A percentile compares a stretch with the other conserved stretches of the same genome.
phyloP scores from a whole-genome alignment of 805 yeast genomes.

The Saturnispora bothae region DNA sequence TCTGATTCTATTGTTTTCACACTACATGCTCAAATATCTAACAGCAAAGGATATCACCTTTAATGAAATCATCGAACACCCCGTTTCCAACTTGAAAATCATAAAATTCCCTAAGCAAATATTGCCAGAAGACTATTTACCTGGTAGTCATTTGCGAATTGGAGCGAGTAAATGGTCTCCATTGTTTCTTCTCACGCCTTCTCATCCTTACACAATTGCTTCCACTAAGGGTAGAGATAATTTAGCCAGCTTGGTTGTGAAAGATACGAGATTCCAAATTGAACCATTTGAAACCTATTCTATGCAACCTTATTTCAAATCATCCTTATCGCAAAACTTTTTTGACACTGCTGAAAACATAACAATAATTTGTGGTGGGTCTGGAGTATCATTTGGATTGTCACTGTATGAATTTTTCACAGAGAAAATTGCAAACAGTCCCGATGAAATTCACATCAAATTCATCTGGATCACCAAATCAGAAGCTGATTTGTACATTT shows the following conservation, averaged over 20 bases:
- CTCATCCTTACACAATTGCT: conserved; percentile 61
- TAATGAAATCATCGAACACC: conserved; percentile 13
- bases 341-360: conserved; percentile 41
- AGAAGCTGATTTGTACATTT: conserved; percentile 36
- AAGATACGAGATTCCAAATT: conserved; percentile 30
- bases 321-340: conserved; percentile 35
- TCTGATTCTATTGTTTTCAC: conserved; percentile 26
- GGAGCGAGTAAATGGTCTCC: conserved; percentile 29
- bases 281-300: conserved; percentile 27
- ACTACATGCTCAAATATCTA: conserved; percentile 27
- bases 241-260: conserved; percentile 35
- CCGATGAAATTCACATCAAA: conserved; percentile 25
- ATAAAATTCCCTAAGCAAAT: conserved; percentile 14
- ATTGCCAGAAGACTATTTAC: conserved; percentile 22
- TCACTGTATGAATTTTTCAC: conserved; percentile 38
- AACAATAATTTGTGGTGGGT: conserved; percentile 56
- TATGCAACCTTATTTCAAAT: conserved; percentile 30
- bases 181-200: conserved; percentile 40
- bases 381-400: conserved; percentile 58
- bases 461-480: conserved; percentile 47
- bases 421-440: conserved; percentile 15
- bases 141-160: conserved; percentile 53
- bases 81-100: conserved; percentile 10
- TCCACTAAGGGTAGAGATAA: conserved; percentile 26
- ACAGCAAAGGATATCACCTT: conserved; percentile 15